Conservation (phyloP, 169 alveolate genomes). For the Plasmodium sp. region DNA sequence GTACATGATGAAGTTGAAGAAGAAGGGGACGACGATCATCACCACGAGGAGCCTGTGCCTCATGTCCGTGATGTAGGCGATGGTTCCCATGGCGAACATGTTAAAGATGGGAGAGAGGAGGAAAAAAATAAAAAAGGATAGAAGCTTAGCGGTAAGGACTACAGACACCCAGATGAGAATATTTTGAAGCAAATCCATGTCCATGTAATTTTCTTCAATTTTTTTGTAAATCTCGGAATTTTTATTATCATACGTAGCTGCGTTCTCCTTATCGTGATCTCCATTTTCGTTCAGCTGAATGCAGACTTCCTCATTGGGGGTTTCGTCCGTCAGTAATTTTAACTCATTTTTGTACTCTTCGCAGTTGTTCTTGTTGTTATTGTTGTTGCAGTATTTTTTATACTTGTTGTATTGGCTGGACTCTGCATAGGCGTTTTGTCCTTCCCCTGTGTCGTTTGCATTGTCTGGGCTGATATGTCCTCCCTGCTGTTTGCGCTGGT, state of each 20-base stretch:
- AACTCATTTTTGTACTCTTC: conserved; percentile 29
- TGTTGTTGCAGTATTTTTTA: background rate
- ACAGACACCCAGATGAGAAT: conserved; percentile 44
- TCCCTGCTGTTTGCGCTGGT: background rate
- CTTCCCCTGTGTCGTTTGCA: background rate
- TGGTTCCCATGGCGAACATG: conserved; percentile 6
- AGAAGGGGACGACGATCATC: conserved; percentile 59
- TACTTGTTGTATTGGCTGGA: background rate
- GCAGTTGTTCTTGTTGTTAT: background rate
- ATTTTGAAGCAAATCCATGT: background rate
- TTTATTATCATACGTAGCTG: conserved; percentile 46
- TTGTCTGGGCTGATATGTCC: background rate
- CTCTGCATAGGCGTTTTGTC: background rate
- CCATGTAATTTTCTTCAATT: conserved; percentile 2
- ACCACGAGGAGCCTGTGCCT: conserved; percentile 37
- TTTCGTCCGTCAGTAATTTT: conserved; percentile 2
- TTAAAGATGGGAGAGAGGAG: conserved; percentile 49
- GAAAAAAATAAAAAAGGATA: conserved; percentile 21
- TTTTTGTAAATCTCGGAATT: conserved; percentile 8
- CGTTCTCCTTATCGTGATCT: background rate
- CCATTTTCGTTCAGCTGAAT: conserved; percentile 9
- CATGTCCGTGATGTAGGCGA: conserved; percentile 23
- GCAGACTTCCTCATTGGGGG: background rate
- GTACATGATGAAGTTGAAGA: conserved; percentile 39
- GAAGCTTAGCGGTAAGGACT: conserved; percentile 22